Percentiles rank a stretch among this genome's conserved stretches.
Evolutionary conservation across 108 stramenopile genomes (phyloP).

Genomic region (Nitzschia sp.): DNA sequence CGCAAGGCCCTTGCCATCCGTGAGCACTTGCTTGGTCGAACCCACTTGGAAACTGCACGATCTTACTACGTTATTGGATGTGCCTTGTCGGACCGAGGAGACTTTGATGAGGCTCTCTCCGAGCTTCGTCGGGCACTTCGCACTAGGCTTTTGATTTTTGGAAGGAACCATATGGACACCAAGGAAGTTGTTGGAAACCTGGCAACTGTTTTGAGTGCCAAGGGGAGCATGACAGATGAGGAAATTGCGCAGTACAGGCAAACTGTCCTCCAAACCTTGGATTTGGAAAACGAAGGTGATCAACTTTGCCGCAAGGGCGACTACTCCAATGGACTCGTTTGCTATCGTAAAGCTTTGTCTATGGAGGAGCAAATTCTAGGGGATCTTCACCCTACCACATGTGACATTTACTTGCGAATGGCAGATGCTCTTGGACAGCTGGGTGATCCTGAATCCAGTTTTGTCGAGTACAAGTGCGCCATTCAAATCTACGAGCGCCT

Average conservation of each 20-base stretch:
- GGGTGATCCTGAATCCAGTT: constrained; percentile 29
- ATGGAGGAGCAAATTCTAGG: constrained; percentile 34
- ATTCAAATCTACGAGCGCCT: constrained; percentile 38
- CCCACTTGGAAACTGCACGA: constrained; percentile 37
- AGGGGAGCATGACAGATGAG: constrained; percentile 17
- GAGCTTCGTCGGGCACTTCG: constrained; percentile 33
- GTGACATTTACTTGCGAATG: constrained; percentile 37
- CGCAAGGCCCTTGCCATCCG: constrained; percentile 40
- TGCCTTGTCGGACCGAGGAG: constrained; percentile 39
- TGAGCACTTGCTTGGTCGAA: constrained; percentile 30
- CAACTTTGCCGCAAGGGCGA: constrained; percentile 14
- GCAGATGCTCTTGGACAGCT: constrained; percentile 31
- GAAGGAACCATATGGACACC: constrained; percentile 32
- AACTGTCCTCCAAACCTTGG: constrained; percentile 25
- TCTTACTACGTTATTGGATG: constrained; percentile 44
- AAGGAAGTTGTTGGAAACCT: constrained; percentile 33
- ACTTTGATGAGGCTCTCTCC: constrained; percentile 39
- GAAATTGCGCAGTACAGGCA: constrained; percentile 28
- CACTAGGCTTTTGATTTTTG: constrained; percentile 19
- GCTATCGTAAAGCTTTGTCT: constrained; percentile 26
- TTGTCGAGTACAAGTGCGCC: constrained; percentile 39
- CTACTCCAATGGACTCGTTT: constrained; percentile 25
- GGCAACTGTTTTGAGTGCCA: constrained; percentile 26
- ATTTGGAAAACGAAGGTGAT: constrained; percentile 38
- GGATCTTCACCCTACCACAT: constrained; percentile 39